Base-by-base conservation (phyloP, 1,284 basidiomycete species). In the Pseudozyma hubeiensis region DNA sequence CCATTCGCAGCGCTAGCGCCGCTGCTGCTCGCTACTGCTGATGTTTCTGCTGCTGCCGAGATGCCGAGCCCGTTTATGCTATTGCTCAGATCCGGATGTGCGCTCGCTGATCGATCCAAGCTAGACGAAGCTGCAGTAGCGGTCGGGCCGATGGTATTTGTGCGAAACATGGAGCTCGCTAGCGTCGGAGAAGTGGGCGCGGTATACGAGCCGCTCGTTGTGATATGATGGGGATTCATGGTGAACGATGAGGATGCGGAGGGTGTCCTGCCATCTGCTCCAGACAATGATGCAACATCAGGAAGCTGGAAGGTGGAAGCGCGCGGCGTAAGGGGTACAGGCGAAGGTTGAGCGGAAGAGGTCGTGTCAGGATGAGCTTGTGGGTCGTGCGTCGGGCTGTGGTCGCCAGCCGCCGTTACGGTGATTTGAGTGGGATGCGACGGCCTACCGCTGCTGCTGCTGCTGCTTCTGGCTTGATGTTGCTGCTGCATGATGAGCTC, bases 1-100 rank as follows among this genome's bases (percentile, higher is more conserved):
- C 24, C 24, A 24, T 24, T 24, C 24, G 24, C 19, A 7, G 8
- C 13, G 4, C 29, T 19, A 13, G 31, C 2, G n/a, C 37, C 49
- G 16, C 55, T 53, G 48, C 13, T 39, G 16, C 7, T 40, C 44
- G 16, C 7, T 34, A 33, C 11, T 31, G 35, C 30, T 54, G 47
- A 31, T 43, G 30, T 30, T 49, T 31, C 53, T 30, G 10, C 56
- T 1, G 51, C 16, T 4, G 64, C n/a, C 0, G 59, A 63, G 44
- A 73, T 73, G 7, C 71, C 71, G 9, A 74, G 71, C 5, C 71
- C 71, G 17, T 52, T 53, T 34, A 57, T 41, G 43, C 19, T 24
- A 43, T 45, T 55, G 39, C 6, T 51, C 37, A 73, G 31, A n/a
- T 64, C 64, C 5, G 63, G 59, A 11, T 66, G 69, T 2, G 53